phyloP scores from a whole-genome alignment of 169 alveolate species.

The Neospora caninum region DNA sequence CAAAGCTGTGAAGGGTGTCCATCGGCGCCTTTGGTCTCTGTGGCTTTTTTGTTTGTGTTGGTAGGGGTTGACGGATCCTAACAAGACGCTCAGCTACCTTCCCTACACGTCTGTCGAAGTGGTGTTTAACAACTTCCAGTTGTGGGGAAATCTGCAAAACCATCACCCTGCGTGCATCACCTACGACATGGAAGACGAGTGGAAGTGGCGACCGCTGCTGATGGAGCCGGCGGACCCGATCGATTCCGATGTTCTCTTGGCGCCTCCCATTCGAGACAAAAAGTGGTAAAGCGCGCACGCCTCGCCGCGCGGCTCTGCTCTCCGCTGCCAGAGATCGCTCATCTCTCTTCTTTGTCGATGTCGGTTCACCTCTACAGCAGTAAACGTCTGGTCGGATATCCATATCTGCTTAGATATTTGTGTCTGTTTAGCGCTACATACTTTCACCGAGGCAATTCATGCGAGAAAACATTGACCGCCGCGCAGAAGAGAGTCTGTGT shows the following conservation, averaged over 20 bases:
- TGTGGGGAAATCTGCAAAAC: slow-evolving; percentile 78
- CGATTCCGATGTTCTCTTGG: slow-evolving; percentile 65
- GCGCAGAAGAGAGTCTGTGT: no score
- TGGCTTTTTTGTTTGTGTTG: neutral
- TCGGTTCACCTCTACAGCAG: no score
- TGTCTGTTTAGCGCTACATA: no score
- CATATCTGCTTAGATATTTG: no score
- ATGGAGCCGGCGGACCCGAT: slow-evolving; percentile 64
- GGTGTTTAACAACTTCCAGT: slow-evolving; percentile 74
- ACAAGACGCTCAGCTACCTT: slow-evolving; percentile 70
- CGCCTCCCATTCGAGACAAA: slow-evolving; percentile 62
- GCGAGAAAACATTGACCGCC: no score
- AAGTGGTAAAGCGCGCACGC: slow-evolving; percentile 38
- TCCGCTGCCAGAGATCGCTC: no score
- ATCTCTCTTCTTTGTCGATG: no score
- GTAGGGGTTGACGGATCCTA: slow-evolving; percentile 48
- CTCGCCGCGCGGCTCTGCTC: no score
- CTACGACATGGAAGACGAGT: slow-evolving; percentile 70
- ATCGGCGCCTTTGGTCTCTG: neutral
- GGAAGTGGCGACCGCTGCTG: slow-evolving; percentile 73
- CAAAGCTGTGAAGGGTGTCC: neutral
- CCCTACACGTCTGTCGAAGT: slow-evolving; percentile 77
- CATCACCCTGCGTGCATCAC: slow-evolving; percentile 77
- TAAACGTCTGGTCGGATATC: no score
- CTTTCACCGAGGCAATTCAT: no score